A percentile compares a stretch with the other conserved stretches of the same genome.
phyloP scores from a whole-genome alignment of 2,329 filamentous ascomycete genomes.

The Diaporthe sp. region DNA sequence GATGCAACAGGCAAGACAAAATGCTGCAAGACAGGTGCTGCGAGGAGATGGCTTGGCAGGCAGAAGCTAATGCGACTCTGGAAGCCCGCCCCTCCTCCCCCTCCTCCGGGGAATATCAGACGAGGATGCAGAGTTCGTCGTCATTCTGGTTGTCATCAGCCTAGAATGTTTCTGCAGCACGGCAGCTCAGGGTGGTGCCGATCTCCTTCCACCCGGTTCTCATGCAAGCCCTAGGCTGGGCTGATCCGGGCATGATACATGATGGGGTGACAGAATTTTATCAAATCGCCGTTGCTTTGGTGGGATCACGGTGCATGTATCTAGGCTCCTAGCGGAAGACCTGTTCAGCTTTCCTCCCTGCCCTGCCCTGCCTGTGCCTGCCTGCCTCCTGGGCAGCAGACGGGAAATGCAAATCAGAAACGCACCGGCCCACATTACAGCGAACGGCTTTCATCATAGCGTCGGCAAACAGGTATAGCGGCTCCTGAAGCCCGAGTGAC shows the following conservation, averaged over 20 bases:
- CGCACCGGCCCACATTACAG: conserved; percentile 23
- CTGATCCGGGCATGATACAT: conserved; percentile 15
- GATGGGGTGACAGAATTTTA: conserved; percentile 1
- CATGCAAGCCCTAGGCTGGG: background rate
- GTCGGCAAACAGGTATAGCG: conserved; percentile 26
- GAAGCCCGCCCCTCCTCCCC: conserved; percentile 1
- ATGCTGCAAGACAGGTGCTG: conserved; percentile 14
- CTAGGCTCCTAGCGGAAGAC: background rate
- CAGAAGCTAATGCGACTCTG: conserved; percentile 25
- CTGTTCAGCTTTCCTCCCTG: conserved; percentile 4
- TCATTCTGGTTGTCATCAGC: conserved; percentile 12
- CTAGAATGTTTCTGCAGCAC: background rate
- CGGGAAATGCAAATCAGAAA: conserved; percentile 32
- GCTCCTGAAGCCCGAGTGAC: conserved; percentile 13
- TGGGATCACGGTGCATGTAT: conserved; percentile 6
- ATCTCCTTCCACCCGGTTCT: background rate
- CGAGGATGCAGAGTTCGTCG: background rate
- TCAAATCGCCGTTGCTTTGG: conserved; percentile 14
- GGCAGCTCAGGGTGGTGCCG: background rate
- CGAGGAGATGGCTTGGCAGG: conserved; percentile 15
- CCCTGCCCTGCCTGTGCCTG: no score
- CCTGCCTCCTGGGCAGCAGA: background rate
- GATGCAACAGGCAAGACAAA: background rate
- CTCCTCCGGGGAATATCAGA: conserved; percentile 11
- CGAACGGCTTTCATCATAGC: conserved; percentile 34